These are phyloP conservation scores for Lipomyces yamanashiensis DNA, from an alignment of 805 yeast species.

Conservation along the genomic window DNA sequence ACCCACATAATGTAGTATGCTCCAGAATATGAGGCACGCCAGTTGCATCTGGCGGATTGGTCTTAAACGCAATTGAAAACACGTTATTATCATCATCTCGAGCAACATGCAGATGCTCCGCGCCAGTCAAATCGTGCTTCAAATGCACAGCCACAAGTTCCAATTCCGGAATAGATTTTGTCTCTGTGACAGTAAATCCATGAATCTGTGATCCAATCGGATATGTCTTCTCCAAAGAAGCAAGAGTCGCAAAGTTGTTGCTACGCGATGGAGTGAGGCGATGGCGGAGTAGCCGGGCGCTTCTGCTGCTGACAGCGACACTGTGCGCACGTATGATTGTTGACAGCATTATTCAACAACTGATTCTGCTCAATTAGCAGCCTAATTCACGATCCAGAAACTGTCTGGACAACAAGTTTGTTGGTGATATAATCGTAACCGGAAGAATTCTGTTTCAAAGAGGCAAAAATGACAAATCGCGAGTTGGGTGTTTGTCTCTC, in stretches of 20 bases:
- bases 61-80: conserved; percentile 85
- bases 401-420: background rate
- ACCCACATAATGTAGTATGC: conserved; percentile 95
- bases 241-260: conserved; percentile 20
- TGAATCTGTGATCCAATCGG: conserved; percentile 46
- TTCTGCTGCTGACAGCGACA: background rate
- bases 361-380: background rate
- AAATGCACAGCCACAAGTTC: conserved; percentile 78
- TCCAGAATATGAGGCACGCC: conserved; percentile 97
- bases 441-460: background rate
- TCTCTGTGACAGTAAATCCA: conserved; percentile 70
- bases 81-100: conserved; percentile 84
- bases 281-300: background rate
- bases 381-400: background rate
- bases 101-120: conserved; percentile 84
- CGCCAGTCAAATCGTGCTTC: conserved; percentile 68
- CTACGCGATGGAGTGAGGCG: background rate
- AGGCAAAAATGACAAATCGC: background rate
- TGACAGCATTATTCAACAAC: conserved; percentile 1
- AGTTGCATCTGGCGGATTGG: conserved; percentile 92
- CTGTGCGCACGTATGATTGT: background rate
- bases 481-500: background rate
- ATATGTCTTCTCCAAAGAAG: conserved; percentile 20
- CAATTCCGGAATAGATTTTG: conserved; percentile 77
- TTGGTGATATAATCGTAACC: background rate